These are phyloP conservation scores for Closterium sp. DNA, from an alignment of 139 green algal genomes.

Conservation along the genomic window DNA sequence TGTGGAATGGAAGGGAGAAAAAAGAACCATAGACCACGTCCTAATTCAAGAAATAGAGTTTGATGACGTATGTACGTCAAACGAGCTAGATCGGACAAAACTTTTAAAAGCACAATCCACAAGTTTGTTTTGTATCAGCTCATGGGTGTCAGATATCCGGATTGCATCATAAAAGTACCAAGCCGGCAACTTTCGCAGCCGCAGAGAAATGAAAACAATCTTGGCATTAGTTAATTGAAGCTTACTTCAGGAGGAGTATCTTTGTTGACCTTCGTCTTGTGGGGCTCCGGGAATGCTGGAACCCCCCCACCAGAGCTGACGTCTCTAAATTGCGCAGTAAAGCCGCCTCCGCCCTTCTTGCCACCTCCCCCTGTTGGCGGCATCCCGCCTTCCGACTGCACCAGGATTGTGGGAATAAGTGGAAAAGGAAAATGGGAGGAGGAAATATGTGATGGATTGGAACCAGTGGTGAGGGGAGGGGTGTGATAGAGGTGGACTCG, in stretches of 20 bases:
- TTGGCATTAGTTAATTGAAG: background rate
- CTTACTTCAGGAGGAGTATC: background rate
- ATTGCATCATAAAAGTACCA: background rate
- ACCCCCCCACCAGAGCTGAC: background rate
- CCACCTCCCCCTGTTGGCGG: background rate
- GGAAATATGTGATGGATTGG: background rate
- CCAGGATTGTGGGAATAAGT: background rate
- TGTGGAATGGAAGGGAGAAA: too few relatives aligned
- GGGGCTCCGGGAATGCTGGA: background rate
- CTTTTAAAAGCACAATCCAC: background rate
- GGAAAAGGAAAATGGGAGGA: background rate
- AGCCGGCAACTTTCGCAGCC: background rate
- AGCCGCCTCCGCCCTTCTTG: background rate
- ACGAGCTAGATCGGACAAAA: too few relatives aligned
- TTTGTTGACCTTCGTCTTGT: conserved; percentile 7
- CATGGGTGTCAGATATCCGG: background rate
- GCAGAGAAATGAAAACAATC: too few relatives aligned
- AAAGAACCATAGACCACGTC: too few relatives aligned
- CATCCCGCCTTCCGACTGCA: background rate
- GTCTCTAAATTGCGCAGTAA: background rate
- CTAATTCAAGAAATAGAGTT: too few relatives aligned
- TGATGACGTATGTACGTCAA: too few relatives aligned
- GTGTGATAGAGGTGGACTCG: background rate
- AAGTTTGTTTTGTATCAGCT: background rate
- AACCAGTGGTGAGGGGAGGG: background rate